Evolutionary conservation across 2,329 filamentous ascomycete genomes (phyloP).

Genomic region (Fusarium protoensiforme): DNA sequence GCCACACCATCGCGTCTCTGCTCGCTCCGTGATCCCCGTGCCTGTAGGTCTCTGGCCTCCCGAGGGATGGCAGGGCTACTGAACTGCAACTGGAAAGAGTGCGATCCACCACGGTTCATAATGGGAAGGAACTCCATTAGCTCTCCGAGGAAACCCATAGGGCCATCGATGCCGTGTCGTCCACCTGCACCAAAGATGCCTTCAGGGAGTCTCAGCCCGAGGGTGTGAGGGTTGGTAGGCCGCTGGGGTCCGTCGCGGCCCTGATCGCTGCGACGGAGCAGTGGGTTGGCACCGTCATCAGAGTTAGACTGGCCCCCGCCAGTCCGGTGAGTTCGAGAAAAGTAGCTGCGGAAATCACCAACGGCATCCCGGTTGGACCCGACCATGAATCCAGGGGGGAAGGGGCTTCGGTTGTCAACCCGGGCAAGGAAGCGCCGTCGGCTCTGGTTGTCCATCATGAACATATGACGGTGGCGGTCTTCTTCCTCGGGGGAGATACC

Average conservation of each 20-base stretch:
- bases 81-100: constrained; percentile 70
- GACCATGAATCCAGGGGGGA: constrained; percentile 68
- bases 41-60: constrained; percentile 62
- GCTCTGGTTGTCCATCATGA: constrained; percentile 63
- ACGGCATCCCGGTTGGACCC: constrained; percentile 63
- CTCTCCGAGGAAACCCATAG: constrained; percentile 66
- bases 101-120: constrained; percentile 57
- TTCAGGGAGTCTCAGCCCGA: constrained; percentile 64
- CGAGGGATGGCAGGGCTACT: constrained; percentile 59
- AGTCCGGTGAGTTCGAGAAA: constrained; percentile 64
- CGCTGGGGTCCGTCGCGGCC: constrained; percentile 61
- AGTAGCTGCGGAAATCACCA: constrained; percentile 63
- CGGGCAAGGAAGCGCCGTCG: constrained; percentile 48
- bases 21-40: constrained; percentile 59
- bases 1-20: constrained; percentile 58
- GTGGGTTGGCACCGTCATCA: constrained; percentile 88
- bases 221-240: constrained; percentile 59
- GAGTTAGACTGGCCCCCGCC: constrained; percentile 65
- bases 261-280: constrained; percentile 74
- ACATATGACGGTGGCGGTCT: constrained; percentile 58
- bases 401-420: constrained; percentile 64
- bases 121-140: constrained; percentile 66
- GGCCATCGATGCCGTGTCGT: constrained; percentile 57
- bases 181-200: constrained; percentile 54
- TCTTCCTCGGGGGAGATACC: constrained; percentile 63